phyloP scores from a whole-genome alignment of 2,329 filamentous ascomycete species.

The Parasarocladium wereldwijsianum region DNA sequence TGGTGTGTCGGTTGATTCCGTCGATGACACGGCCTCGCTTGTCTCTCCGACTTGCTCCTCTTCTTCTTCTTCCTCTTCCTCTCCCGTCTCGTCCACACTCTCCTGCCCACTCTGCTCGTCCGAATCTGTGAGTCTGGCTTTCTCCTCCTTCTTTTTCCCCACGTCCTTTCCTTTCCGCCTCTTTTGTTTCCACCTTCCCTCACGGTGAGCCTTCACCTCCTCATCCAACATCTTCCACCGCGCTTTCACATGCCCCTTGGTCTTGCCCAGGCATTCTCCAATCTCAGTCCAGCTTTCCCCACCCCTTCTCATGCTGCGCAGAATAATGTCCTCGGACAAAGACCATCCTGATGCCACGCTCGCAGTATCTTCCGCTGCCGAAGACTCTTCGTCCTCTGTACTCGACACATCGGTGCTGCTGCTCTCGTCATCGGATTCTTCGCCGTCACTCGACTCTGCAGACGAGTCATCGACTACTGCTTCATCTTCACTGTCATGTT shows the following conservation, averaged over 20 bases:
- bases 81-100: not conserved
- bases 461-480: too few relatives aligned
- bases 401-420: constrained; percentile 3
- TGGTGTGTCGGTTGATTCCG: not conserved
- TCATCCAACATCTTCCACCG: constrained; percentile 18
- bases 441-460: not conserved
- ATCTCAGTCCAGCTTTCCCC: constrained; percentile 17
- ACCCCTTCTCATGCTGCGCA: constrained; percentile 19
- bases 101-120: not conserved
- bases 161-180: constrained; percentile 4
- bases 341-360: too few relatives aligned
- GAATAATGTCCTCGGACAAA: constrained; percentile 18
- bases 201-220: constrained; percentile 1
- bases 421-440: not conserved
- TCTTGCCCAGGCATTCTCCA: constrained; percentile 11
- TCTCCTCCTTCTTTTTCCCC: constrained; percentile 3
- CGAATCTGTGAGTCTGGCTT: constrained; percentile 4
- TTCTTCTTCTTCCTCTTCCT: constrained; percentile 9
- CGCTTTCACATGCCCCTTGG: constrained; percentile 14
- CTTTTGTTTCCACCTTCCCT: constrained; percentile 1
- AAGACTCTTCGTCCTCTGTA: too few relatives aligned
- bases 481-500: too few relatives aligned
- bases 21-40: constrained; percentile 6
- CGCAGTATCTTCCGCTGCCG: too few relatives aligned
- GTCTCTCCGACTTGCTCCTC: constrained; percentile 10